These are phyloP conservation scores for Talaromyces sp. DNA, from an alignment of 2,329 filamentous ascomycete species.

Conservation along the genomic window DNA sequence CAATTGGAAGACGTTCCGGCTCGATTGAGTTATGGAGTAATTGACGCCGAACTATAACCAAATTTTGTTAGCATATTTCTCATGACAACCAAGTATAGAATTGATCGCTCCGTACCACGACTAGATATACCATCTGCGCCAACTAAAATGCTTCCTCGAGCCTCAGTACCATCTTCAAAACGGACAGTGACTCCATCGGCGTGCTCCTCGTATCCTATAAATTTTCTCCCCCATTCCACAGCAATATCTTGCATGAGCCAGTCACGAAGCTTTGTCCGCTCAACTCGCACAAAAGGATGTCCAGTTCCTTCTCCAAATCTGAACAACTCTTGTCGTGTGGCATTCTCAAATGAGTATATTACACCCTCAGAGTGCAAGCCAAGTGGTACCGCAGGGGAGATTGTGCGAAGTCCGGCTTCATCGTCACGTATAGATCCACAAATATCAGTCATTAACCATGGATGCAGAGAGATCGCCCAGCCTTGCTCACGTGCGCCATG, in stretches of 20 bases:
- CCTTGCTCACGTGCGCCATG: not conserved
- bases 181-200: not conserved
- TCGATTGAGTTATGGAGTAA: not conserved
- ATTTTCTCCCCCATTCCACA: not conserved
- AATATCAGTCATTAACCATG: not conserved
- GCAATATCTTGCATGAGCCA: not conserved
- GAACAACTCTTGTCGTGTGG: not conserved
- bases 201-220: not conserved
- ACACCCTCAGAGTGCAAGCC: not conserved
- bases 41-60: not conserved
- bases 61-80: not conserved
- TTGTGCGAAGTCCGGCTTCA: not conserved
- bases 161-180: not conserved
- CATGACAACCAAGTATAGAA: not conserved
- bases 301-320: not conserved
- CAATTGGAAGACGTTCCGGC: not conserved
- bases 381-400: not conserved
- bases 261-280: not conserved
- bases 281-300: not conserved
- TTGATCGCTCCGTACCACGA: not conserved
- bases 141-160: not conserved
- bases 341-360: not conserved
- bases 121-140: not conserved
- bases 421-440: not conserved
- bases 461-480: conserved; percentile 5